Base-by-base conservation (phyloP, 345 rosid species). In the Brassica nigra region DNA sequence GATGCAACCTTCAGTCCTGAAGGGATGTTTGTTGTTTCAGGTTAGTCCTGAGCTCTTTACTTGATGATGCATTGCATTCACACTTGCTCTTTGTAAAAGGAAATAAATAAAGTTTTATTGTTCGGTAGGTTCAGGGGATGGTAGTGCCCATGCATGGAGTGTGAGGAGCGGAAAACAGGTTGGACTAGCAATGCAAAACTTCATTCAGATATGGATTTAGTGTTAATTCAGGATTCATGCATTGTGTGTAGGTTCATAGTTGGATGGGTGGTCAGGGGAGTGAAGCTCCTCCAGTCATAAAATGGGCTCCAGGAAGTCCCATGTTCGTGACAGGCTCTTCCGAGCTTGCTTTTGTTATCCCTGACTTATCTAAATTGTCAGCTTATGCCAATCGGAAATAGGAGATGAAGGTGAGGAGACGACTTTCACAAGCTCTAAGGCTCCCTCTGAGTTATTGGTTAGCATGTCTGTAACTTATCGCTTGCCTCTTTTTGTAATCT, bases 1-100 rank as follows among this genome's bases (percentile, higher is more conserved):
- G 98, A 95, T 80, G 98, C 99, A 77, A 88, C 98, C 74, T 95
- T 95, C 83, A 93, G 97, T 81, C 99, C 99, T 2, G 97, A 95
- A 66, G 99, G 98, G 78, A 89, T 85, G 90, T 93, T 86, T 87
- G 97, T 95, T 64, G 80, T 91, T 69, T 87, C 97, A 87, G 98
- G 99, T 93, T 49, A 87, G 15, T 31, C 18, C 11, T 30, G 62
- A 30, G 14, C 55, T 42, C 49, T 65, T 44, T 42, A 39, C 34
- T 29, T 39, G 74, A 30, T 65, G 16, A 16, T 28, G 39, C n/a
- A 52, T 33, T 33, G 27, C 52, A 49, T 36, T n/a, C 14, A 33
- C 75, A 34, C 20, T 37, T 70, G 0, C 29, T 18, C n/a, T 55
- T 2, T 69, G 30, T 27, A 61, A 27, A 61, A 20, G 2, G 2